Evolutionary conservation across 2,329 filamentous ascomycete species (phyloP).

Genomic region (Aureobasidium sp.): DNA sequence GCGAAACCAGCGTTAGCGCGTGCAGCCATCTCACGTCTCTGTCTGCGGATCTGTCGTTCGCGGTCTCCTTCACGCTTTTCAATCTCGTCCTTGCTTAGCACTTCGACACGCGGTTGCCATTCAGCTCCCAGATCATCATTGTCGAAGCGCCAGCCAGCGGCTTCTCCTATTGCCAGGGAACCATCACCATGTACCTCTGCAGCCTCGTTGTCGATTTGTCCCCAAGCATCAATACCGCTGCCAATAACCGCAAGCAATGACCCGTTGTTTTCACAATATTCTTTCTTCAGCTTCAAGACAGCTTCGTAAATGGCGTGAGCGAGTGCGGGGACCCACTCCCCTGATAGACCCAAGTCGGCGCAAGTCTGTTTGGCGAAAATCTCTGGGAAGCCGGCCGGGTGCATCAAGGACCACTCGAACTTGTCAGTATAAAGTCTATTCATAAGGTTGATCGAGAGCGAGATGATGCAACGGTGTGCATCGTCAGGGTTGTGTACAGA

Average conservation of each 20-base stretch:
- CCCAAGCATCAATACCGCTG: constrained; percentile 58
- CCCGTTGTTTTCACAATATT: constrained; percentile 79
- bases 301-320: constrained; percentile 97
- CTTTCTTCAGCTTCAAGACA: constrained; percentile 86
- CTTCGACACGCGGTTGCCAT: constrained; percentile 47
- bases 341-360: constrained; percentile 78
- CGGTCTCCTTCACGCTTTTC: constrained; percentile 93
- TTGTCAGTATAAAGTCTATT: constrained; percentile 93
- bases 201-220: constrained; percentile 82
- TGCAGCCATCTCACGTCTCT: constrained; percentile 83
- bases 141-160: constrained; percentile 93
- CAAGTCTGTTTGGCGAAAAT: constrained; percentile 89
- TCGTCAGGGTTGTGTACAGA: constrained; percentile 81
- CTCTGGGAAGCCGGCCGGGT: constrained; percentile 86
- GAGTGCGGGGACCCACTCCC: constrained; percentile 91
- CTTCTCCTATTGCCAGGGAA: constrained; percentile 45
- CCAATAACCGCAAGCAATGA: constrained; percentile 60
- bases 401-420: constrained; percentile 93
- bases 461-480: constrained; percentile 88
- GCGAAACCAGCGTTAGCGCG: constrained; percentile 50
- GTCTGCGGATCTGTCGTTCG: constrained; percentile 78
- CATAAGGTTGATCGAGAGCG: constrained; percentile 81
- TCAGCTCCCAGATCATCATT: constrained; percentile 68
- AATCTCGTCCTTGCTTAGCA: constrained; percentile 87
- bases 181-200: constrained; percentile 50